Base-by-base conservation (phyloP, 192 early-diverging fungal species). In the Cetraspora pellucida region DNA sequence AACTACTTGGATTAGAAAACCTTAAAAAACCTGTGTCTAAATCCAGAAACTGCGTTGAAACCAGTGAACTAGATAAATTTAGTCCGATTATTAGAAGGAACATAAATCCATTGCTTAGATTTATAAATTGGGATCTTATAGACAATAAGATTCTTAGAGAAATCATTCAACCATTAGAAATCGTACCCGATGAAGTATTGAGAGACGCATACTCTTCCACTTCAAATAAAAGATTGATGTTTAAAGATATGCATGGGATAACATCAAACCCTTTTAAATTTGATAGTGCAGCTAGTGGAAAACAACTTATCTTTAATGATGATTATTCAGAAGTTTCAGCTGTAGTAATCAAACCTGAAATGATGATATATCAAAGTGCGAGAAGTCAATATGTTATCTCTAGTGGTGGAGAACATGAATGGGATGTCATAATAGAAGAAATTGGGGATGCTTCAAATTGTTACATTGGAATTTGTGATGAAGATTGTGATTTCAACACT, bases 361-460 rank as follows among this genome's bases (percentile, higher is more conserved):
- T 17, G 4, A n/a, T 1, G 14, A 9, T 16, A 23, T 54, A 73
- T 58, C 50, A 73, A 59, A 49, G 21, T 55, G 31, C 58, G 23
- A 55, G 31, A 49, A 31, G 54, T 43, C 57, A 44, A 2, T 9
- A 43, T 13, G 4, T 44, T 43, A 58, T 73, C 30, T 17, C 9
- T 31, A 31, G 44, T 10, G 16, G 10, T 11, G 50, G 55, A 21
- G 6, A 44, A 21, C 58, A 73, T 59, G 72, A 73, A 59, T 73
- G 72, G 72, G 55, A 73, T 45, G 30, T 73, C 59, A 23, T 73
- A 14, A 59, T 73, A 23, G 72, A 59, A 59, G 30, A 45, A 44
- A 73, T 8, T 21, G 57, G 72, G n/a, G 14, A 7, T 23, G 28
- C 11, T 21, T 31, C 43, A 7, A 58, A 30, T 27, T 37, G 37